phyloP scores from a whole-genome alignment of 257 asterid species.

The Gentiana straminea region DNA sequence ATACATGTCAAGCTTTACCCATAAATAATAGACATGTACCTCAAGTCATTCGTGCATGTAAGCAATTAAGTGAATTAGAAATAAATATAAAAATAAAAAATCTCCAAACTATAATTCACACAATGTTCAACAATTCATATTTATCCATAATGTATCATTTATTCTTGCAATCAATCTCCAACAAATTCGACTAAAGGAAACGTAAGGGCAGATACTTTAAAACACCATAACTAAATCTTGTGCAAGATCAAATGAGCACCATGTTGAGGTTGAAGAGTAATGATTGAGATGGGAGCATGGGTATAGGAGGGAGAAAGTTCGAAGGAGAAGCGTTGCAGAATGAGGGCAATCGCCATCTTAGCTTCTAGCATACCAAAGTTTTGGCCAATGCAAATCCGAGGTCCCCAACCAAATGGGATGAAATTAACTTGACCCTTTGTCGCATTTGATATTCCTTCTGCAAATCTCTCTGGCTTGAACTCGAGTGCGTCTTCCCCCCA shows the following conservation, averaged over 20 bases:
- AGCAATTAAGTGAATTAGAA: too few species aligned
- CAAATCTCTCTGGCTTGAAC: slow-evolving; percentile 5
- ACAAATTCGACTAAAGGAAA: background rate
- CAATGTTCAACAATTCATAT: too few species aligned
- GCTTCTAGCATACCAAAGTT: slow-evolving; percentile 17
- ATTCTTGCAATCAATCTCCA: background rate
- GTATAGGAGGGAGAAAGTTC: background rate
- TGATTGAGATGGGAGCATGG: background rate
- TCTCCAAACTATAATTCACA: too few species aligned
- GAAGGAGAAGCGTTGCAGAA: slow-evolving; percentile 1
- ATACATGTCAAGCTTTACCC: too few species aligned
- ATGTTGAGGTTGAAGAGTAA: background rate
- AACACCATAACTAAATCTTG: background rate
- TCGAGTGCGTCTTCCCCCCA: slow-evolving; percentile 14
- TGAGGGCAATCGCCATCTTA: slow-evolving; percentile 10
- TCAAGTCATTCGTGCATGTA: too few species aligned
- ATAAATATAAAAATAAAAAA: too few species aligned
- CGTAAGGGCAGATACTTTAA: background rate
- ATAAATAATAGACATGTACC: too few species aligned
- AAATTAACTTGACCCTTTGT: background rate
- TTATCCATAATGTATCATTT: too few species aligned
- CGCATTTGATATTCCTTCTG: background rate
- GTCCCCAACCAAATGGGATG: slow-evolving; percentile 18
- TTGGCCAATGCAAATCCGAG: slow-evolving; percentile 16
- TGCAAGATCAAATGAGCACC: slow-evolving; percentile 2